Evolutionary conservation across 2,329 filamentous ascomycete species (phyloP), one percentile per base, ranked within the genome.

Genomic region (Fusarium azukiicola): DNA sequence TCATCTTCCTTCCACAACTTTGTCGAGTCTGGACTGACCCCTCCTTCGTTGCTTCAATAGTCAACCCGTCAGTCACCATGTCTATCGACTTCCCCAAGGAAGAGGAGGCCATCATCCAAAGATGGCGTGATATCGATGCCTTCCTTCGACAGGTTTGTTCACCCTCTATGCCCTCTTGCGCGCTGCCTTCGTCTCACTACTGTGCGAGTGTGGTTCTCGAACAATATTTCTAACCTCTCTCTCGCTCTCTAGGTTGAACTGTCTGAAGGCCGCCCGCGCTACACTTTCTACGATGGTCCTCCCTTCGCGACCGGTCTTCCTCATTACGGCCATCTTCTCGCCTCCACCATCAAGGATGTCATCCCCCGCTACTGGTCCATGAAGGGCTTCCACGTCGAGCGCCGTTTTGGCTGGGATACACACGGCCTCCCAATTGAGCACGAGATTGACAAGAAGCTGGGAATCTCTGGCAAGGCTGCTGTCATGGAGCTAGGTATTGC

Each of bases 351-450:
- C 90, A 99, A 99, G 88, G 97, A 99, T 87, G 98, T 98, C 75
- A 98, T 99, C 80, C 97, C 97, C 13, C 92, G 97, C 82, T 99
- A 99, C 88, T 99, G 97, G 96, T 97, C 97, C 68, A 98, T 98
- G 97, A 98, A 98, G 86, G 97, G 97, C 21, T 96, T 95, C 85
- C 96, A 98, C 89, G 97, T 99, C 69, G 96, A 98, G 90, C 93
- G 97, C 79, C 93, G 97, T 74, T 99, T 99, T 81, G 97, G 97
- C 69, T 99, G 97, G 97, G 97, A 99, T 76, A 95, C 97, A 3
- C 97, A 99, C 85, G 97, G 97, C 76, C 92, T 99, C 69, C 97
- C 97, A 21, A 98, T 99, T 81, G 97, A 99, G 89, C 96, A 98
- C 87, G 97, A 99, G 89, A 99, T 99, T 84, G 97, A 99, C 91